A percentile compares a stretch with the other conserved stretches of the same genome.
Conservation (phyloP, 2,329 filamentous ascomycete species). For the Ilyonectria robusta region DNA sequence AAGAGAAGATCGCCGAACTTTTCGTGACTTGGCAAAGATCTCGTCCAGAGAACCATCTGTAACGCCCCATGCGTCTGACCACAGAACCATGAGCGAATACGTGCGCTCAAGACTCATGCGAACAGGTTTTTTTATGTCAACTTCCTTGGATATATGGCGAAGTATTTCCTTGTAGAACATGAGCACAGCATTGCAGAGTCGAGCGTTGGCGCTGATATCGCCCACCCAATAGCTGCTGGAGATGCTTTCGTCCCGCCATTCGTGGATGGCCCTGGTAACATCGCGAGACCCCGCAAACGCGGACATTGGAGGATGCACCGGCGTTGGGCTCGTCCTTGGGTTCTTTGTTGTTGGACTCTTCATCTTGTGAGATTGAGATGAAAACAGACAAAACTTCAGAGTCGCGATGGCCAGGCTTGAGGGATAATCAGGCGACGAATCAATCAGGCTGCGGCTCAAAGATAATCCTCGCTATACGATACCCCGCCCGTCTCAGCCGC, state of each 20-base stretch:
- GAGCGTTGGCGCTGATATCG: not conserved
- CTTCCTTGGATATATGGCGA: not conserved
- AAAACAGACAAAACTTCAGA: not conserved
- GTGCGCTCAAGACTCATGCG: constrained; percentile 4
- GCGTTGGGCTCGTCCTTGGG: no score
- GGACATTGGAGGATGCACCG: no score
- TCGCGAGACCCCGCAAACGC: no score
- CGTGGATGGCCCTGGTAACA: not conserved
- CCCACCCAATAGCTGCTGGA: not conserved
- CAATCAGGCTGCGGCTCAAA: not conserved
- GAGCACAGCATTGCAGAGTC: not conserved
- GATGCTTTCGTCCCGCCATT: not conserved
- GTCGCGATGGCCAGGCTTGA: not conserved
- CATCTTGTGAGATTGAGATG: not conserved
- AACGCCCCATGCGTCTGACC: constrained; percentile 5
- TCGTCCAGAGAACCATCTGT: not conserved
- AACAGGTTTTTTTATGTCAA: not conserved
- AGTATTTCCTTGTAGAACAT: not conserved
- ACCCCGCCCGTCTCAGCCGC: not conserved
- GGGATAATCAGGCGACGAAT: not conserved
- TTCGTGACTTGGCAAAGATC: not conserved
- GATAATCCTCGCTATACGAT: not conserved
- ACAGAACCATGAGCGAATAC: constrained; percentile 1
- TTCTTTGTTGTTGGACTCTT: not conserved
- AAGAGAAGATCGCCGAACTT: not conserved